These are phyloP conservation scores for Saxispiralis lemnorum DNA, from an alignment of 495 filamentous ascomycete genomes.

Conservation along the genomic window DNA sequence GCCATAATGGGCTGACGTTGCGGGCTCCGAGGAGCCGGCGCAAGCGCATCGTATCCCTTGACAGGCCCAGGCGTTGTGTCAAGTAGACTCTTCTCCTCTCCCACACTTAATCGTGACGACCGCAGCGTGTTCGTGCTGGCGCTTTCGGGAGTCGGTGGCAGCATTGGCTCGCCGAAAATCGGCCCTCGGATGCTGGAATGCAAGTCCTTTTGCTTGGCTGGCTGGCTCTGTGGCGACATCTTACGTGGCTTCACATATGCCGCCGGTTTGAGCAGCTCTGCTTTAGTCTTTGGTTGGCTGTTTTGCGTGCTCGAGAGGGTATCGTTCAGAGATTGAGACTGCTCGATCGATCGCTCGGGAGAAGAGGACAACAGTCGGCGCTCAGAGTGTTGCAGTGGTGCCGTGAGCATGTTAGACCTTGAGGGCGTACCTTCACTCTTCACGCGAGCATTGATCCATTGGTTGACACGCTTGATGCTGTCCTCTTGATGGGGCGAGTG, in stretches of 20 bases:
- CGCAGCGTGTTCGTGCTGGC: conserved; percentile 12
- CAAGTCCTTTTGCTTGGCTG: not conserved
- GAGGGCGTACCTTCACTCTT: conserved; percentile 9
- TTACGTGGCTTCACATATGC: conserved; percentile 1
- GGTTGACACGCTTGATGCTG: conserved; percentile 16
- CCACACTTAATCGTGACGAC: conserved; percentile 10
- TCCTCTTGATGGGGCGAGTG: conserved; percentile 3
- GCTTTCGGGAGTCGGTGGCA: conserved; percentile 16
- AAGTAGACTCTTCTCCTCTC: conserved; percentile 8
- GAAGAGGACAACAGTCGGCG: not conserved
- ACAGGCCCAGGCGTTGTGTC: conserved; percentile 9
- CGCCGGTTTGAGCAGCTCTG: not conserved
- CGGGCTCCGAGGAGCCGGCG: conserved; percentile 4
- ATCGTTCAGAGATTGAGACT: conserved; percentile 7
- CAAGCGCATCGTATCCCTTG: conserved; percentile 5
- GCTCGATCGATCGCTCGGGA: not conserved
- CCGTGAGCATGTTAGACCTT: conserved; percentile 10
- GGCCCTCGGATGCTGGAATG: conserved; percentile 1
- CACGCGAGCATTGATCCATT: conserved; percentile 12
- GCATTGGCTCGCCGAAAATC: conserved; percentile 10
- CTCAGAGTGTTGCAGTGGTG: conserved; percentile 4
- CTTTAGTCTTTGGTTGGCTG: not conserved
- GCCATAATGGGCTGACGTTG: not conserved
- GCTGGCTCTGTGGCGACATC: not conserved
- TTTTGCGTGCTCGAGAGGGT: not conserved